Evolutionary conservation across 352 stramenopile species (phyloP).

Genomic region (Pseudoperonospora humuli): DNA sequence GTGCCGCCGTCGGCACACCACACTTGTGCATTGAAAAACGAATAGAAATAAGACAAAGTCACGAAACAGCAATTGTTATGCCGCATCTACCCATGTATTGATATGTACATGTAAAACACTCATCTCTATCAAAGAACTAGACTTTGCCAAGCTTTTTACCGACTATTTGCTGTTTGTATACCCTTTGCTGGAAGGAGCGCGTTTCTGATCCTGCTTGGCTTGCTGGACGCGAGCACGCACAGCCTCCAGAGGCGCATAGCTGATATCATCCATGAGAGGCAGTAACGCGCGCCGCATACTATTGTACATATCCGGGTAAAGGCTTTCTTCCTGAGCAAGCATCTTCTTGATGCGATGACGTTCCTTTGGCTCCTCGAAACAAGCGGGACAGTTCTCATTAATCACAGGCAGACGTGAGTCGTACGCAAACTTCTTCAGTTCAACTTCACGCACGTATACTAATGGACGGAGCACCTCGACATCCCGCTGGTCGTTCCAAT

Average conservation of each 20-base stretch:
- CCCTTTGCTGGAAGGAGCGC: constrained; percentile 26
- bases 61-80: too few species aligned
- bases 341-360: constrained; percentile 97
- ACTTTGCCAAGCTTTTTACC: neutral
- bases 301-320: constrained; percentile 87
- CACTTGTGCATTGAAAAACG: too few species aligned
- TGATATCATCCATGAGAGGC: constrained; percentile 76
- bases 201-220: constrained; percentile 35
- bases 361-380: constrained; percentile 98
- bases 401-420: constrained; percentile 87
- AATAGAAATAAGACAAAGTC: too few species aligned
- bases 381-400: constrained; percentile 99
- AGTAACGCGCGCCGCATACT: constrained; percentile 54
- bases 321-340: constrained; percentile 90
- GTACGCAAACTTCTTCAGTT: constrained; percentile 84
- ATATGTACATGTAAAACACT: too few species aligned
- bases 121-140: constrained; percentile 17
- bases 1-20: too few species aligned
- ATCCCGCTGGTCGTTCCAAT: constrained; percentile 93
- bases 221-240: constrained; percentile 41
- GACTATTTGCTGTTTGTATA: neutral
- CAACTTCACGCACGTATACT: constrained; percentile 92
- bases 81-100: too few species aligned
- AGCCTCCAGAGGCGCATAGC: constrained; percentile 53
- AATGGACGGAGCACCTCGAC: constrained; percentile 95